These are phyloP conservation scores for Aspergillus sp. DNA, from an alignment of 2,329 filamentous ascomycete species.

Conservation along the genomic window DNA sequence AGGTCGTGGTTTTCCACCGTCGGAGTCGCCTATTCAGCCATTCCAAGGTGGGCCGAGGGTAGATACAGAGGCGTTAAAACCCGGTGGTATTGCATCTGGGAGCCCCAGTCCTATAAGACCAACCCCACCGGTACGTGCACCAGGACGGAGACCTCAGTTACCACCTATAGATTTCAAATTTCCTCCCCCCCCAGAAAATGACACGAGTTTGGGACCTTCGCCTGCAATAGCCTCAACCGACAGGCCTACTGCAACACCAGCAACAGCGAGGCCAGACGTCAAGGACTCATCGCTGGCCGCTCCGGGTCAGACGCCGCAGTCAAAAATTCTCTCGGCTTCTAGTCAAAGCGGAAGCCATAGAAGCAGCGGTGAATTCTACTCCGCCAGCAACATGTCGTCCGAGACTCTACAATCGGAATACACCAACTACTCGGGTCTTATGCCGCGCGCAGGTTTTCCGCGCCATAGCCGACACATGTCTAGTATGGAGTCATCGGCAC, in stretches of 20 bases:
- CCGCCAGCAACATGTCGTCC: constrained; percentile 88
- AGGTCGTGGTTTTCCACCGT: constrained; percentile 31
- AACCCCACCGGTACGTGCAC: constrained; percentile 41
- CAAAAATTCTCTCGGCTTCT: constrained; percentile 72
- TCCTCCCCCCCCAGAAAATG: constrained; percentile 44
- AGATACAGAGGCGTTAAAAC: constrained; percentile 33
- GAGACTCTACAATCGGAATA: constrained; percentile 94
- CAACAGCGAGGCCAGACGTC: constrained; percentile 16
- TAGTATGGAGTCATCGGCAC: constrained; percentile 33
- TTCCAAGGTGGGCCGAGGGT: constrained; percentile 30
- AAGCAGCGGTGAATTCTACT: constrained; percentile 93
- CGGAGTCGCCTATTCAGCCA: constrained; percentile 32
- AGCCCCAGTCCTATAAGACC: constrained; percentile 34
- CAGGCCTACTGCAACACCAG: constrained; percentile 26
- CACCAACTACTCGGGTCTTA: constrained; percentile 48
- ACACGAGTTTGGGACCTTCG: constrained; percentile 24
- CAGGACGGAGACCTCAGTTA: constrained; percentile 38
- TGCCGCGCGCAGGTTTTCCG: constrained; percentile 52
- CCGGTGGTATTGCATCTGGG: constrained; percentile 24
- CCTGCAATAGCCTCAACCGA: constrained; percentile 27
- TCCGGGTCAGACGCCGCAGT: constrained; percentile 37
- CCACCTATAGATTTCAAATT: constrained; percentile 57
- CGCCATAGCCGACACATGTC: constrained; percentile 48
- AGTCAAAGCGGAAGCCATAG: constrained; percentile 77
- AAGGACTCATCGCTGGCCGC: constrained; percentile 29